Percentiles rank a stretch among this genome's conserved stretches.
Conservation (phyloP, 2,329 filamentous ascomycete species). For the Ascochyta clinopodiicola region DNA sequence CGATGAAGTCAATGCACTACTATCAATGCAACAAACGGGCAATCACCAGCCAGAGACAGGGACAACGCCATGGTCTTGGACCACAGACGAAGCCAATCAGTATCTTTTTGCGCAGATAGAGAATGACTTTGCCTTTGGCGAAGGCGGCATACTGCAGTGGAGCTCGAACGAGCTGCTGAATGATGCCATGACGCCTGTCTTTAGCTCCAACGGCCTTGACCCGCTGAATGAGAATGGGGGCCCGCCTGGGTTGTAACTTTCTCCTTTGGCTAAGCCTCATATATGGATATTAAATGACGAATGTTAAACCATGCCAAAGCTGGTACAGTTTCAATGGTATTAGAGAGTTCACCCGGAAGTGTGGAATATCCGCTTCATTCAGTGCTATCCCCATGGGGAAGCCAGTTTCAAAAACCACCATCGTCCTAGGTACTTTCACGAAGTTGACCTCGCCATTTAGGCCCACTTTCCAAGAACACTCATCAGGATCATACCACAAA, state of each 20-base stretch:
- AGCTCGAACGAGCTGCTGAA: constrained; percentile 25
- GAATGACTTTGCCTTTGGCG: constrained; percentile 40
- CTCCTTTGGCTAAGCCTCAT: neutral
- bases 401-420: neutral
- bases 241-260: neutral
- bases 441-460: constrained; percentile 38
- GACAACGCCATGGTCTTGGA: constrained; percentile 37
- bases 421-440: neutral
- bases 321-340: too few species aligned
- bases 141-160: constrained; percentile 34
- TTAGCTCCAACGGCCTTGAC: constrained; percentile 19
- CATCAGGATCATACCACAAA: constrained; percentile 72
- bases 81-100: constrained; percentile 38
- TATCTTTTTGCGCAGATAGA: constrained; percentile 43
- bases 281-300: neutral
- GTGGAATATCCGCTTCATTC: neutral
- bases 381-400: neutral
- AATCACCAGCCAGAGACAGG: constrained; percentile 9
- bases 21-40: constrained; percentile 9
- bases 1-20: constrained; percentile 14
- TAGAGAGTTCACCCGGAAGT: neutral
- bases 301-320: neutral
- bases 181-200: constrained; percentile 20
- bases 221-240: neutral
- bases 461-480: constrained; percentile 79